These are phyloP conservation scores for Boletus vinaceobasis DNA, from an alignment of 768 basidiomycete species.

Conservation along the genomic window DNA sequence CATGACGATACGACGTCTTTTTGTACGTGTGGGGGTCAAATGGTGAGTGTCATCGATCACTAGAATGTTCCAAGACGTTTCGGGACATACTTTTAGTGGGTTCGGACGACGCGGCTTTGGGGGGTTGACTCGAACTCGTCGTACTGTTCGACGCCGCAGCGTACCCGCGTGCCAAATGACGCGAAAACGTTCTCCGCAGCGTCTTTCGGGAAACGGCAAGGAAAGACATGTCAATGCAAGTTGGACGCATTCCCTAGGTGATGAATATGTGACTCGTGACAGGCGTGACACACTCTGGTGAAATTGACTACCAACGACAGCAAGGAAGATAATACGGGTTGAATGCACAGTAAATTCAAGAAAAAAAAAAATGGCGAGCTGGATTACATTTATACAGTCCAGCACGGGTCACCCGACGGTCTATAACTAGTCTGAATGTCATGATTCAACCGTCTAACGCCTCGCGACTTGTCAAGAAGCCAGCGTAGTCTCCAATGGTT, in stretches of 20 bases:
- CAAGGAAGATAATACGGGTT: too few species aligned
- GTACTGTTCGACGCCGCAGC: constrained; percentile 9
- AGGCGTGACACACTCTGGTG: not conserved
- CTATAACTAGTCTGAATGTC: constrained; percentile 9
- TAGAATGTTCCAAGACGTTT: not conserved
- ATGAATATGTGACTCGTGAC: constrained; percentile 1
- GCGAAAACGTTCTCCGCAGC: constrained; percentile 8
- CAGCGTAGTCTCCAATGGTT: not conserved
- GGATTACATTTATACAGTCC: constrained; percentile 9
- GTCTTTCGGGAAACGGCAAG: constrained; percentile 12
- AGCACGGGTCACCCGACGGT: constrained; percentile 8
- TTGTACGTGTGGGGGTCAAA: too few species aligned
- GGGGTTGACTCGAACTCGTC: not conserved
- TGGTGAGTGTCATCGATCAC: not conserved
- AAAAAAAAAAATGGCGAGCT: constrained; percentile 2
- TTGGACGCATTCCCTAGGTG: not conserved
- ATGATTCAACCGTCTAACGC: not conserved
- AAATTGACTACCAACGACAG: too few species aligned
- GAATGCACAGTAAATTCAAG: constrained; percentile 24
- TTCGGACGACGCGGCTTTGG: constrained; percentile 7
- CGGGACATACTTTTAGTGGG: constrained; percentile 15
- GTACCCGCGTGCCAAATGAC: constrained; percentile 11
- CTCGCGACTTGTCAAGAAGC: not conserved
- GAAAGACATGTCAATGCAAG: constrained; percentile 17
- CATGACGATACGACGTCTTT: constrained; percentile 56